Conservation (phyloP, 140 eudicot species). For the Stevia rebaudiana region DNA sequence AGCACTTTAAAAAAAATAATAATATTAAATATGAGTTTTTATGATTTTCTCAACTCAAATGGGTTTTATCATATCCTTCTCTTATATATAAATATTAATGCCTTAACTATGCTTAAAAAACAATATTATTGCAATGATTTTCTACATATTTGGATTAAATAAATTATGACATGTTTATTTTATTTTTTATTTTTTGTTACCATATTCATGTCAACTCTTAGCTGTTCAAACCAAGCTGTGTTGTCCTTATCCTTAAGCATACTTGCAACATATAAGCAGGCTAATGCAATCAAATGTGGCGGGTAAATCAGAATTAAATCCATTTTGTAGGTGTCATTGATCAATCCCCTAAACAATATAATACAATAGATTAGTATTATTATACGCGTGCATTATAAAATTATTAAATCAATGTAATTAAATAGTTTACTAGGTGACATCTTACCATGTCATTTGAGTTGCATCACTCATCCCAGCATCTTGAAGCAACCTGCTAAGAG, state of each 20-base stretch:
- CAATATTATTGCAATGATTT: not conserved
- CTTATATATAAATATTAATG: not conserved
- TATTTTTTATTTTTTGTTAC: conserved; percentile 22
- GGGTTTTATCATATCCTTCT: too few species aligned
- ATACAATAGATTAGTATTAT: conserved; percentile 4
- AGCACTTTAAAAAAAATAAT: too few species aligned
- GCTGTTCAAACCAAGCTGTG: conserved; percentile 97
- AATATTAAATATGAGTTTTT: too few species aligned
- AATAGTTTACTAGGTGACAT: conserved; percentile 2
- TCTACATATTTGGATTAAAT: not conserved
- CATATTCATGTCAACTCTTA: conserved; percentile 95
- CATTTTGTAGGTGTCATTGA: conserved; percentile 93
- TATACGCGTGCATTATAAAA: conserved; percentile 4
- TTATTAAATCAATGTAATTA: not conserved
- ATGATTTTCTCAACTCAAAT: too few species aligned
- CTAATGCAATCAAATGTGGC: conserved; percentile 91
- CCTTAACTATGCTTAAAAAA: not conserved
- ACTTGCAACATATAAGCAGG: conserved; percentile 90
- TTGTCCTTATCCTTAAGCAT: conserved; percentile 88
- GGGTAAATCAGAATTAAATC: conserved; percentile 91
- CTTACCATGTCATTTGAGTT: conserved; percentile 86
- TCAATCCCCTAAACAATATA: conserved; percentile 69
- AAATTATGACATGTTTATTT: not conserved
- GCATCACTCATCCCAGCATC: conserved; percentile 96
- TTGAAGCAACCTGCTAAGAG: conserved; percentile 66